Evolutionary conservation across 208 protist genomes (phyloP).

Genomic region (Leishmania guyanensis): DNA sequence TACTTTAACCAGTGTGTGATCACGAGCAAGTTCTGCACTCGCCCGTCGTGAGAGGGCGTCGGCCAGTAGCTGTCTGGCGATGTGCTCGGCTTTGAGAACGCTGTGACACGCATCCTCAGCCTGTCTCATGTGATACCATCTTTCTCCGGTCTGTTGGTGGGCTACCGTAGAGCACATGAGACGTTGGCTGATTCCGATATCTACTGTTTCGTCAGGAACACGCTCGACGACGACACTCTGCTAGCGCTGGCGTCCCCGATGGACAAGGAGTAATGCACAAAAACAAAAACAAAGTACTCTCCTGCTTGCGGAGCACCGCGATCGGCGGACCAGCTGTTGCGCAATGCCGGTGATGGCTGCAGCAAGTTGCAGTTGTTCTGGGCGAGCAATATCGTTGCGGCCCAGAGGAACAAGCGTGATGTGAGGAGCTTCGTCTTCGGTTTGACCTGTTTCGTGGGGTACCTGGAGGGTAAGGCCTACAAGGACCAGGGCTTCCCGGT

Average conservation of each 20-base stretch:
- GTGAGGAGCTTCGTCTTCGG: conserved; percentile 43
- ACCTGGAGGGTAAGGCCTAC: conserved; percentile 39
- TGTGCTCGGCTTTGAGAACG: conserved; percentile 42
- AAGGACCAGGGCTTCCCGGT: conserved; percentile 32
- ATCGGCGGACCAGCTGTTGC: conserved; percentile 44
- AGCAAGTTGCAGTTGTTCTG: conserved; percentile 53
- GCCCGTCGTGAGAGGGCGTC: conserved; percentile 41
- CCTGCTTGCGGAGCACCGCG: conserved; percentile 35
- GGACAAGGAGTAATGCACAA: conserved; percentile 40
- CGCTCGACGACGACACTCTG: conserved; percentile 32
- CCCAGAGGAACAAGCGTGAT: conserved; percentile 12
- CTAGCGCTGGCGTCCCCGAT: conserved; percentile 36
- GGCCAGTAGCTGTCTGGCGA: conserved; percentile 35
- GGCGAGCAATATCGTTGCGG: conserved; percentile 32
- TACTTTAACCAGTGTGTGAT: conserved; percentile 58
- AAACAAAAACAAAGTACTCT: conserved; percentile 27
- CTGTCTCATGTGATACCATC: conserved; percentile 42
- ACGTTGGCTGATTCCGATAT: conserved; percentile 38
- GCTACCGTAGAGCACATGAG: conserved; percentile 3
- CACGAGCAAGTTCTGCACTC: conserved; percentile 37
- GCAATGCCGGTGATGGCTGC: conserved; percentile 42
- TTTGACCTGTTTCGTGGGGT: conserved; percentile 33
- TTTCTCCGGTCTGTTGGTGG: no score
- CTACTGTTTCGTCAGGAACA: conserved; percentile 28
- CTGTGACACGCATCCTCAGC: conserved; percentile 49